Conservation (phyloP, 1,284 basidiomycete genomes). For the Cutaneotrichosporon sp. region DNA sequence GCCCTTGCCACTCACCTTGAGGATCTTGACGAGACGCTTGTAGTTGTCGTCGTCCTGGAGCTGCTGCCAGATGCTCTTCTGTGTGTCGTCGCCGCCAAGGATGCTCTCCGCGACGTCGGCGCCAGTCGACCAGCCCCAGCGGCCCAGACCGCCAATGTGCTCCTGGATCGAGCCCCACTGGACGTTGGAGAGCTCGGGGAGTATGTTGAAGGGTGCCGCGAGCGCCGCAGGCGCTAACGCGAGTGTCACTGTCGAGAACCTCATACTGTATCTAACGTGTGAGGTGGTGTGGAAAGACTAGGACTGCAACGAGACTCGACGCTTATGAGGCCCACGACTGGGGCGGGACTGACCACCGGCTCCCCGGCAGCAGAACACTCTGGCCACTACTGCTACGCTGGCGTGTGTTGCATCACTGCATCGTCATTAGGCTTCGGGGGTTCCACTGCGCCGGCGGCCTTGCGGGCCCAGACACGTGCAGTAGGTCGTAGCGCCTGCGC, state of each 20-base stretch:
- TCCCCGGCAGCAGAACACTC: no score
- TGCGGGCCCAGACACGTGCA: no score
- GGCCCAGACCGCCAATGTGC: not conserved
- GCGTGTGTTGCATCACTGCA: no score
- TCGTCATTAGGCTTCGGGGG: no score
- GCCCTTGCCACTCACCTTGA: conserved; percentile 31
- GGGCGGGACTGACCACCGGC: no score
- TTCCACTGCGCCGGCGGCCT: no score
- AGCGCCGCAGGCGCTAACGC: not conserved
- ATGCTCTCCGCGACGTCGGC: not conserved
- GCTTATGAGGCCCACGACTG: not conserved
- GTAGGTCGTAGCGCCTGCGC: no score
- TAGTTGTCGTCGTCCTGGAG: conserved; percentile 43
- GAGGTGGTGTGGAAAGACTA: not conserved
- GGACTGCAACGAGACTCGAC: not conserved
- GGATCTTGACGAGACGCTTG: conserved; percentile 44
- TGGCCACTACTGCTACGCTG: no score
- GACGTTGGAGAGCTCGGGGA: not conserved
- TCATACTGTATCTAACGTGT: not conserved
- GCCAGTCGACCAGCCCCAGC: not conserved
- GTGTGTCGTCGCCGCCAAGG: conserved; percentile 22
- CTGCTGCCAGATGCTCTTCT: conserved; percentile 44
- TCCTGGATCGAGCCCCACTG: conserved; percentile 4
- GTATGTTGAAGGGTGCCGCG: not conserved
- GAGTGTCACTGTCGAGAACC: not conserved